Conservation (phyloP, 768 basidiomycete genomes). For the Steccherinum ochraceum region DNA sequence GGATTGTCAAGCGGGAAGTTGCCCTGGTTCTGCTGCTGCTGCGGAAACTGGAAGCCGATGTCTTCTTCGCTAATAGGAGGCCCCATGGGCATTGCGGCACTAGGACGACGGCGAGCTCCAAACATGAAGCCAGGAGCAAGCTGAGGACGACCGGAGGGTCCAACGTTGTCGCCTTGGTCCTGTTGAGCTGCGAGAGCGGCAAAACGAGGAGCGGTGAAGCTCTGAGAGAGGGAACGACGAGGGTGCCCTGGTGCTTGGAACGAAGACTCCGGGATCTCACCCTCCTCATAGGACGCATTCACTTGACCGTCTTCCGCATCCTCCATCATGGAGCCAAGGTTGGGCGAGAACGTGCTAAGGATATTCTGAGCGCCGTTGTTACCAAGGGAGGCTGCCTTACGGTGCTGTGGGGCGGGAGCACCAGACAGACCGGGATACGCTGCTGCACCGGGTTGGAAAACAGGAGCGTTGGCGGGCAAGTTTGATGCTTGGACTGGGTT, state of each 20-base stretch:
- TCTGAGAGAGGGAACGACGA: conserved; percentile 73
- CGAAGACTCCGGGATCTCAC: conserved; percentile 63
- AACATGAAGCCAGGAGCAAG: conserved; percentile 92
- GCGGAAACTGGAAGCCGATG: conserved; percentile 76
- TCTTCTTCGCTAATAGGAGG: conserved; percentile 81
- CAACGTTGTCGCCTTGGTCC: conserved; percentile 46
- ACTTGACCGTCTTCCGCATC: conserved; percentile 61
- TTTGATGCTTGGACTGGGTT: conserved; percentile 43
- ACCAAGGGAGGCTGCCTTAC: conserved; percentile 76
- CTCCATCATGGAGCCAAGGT: conserved; percentile 80
- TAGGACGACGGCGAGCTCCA: conserved; percentile 51
- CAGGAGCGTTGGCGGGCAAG: conserved; percentile 60
- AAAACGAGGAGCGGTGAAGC: conserved; percentile 85
- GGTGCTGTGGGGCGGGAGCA: conserved; percentile 52
- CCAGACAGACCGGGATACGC: conserved; percentile 41
- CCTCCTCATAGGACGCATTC: conserved; percentile 55
- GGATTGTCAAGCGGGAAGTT: conserved; percentile 19
- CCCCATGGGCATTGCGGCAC: conserved; percentile 48
- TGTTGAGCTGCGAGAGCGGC: conserved; percentile 73
- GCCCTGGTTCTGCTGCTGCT: conserved; percentile 39
- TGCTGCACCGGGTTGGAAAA: conserved; percentile 66
- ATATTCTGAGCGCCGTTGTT: conserved; percentile 48
- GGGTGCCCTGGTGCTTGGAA: conserved; percentile 53
- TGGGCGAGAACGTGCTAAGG: conserved; percentile 70
- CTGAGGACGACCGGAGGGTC: conserved; percentile 79